Base-by-base conservation (phyloP, 2,329 filamentous ascomycete species). In the Diplodia corticola region DNA sequence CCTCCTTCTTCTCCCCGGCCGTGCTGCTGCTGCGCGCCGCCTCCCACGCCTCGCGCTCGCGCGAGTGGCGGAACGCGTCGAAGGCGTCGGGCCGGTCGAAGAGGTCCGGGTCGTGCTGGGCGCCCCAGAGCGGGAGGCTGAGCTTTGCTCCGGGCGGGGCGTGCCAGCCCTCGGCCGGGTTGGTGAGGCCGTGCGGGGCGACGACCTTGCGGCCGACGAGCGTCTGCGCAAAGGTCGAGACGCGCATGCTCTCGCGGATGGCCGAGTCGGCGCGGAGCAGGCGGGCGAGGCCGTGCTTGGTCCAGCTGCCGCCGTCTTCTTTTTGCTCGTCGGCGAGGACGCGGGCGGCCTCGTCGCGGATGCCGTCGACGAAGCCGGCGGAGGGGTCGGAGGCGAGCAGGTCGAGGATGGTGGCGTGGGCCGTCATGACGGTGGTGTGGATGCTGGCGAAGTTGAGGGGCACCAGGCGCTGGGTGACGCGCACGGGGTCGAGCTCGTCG, bases 371-470 rank as follows among this genome's bases (percentile, higher is more conserved):
- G 70, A 20, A 65, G 50, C 63, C 63, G 5, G 13, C 35, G 80
- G 40, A 22, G 10, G 67, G 63, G 10, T 69, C 67, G 4, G 70
- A 69, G 54, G 67, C 66, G 48, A 68, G 69, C 7, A 66, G 54
- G 15, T 66, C 64, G 4, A 66, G 33, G 75, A 65, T 15, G 15
- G 33, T 24, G 37, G 79, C 80, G 53, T 82, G 81, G 2, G 81
- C 80, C 0, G 85, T 86, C 13, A 86, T 70, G 6, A 82, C 80
- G 0, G 85, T 86, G 1, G 85, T 88, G 73, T 88, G 85, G 28
- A 87, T 85, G 20, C 84, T 82, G 2, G 85, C 85, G 67, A 88
- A 87, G 71, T 87, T 83, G 50, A 88, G 76, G 0, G 85, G 83
- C 40, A 88, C 75, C 5, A 88, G 73, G 15, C 83, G 79, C 68